Percentiles rank a stretch among this genome's conserved stretches.
Conservation (phyloP, 768 basidiomycete species). For the Mycena pura region DNA sequence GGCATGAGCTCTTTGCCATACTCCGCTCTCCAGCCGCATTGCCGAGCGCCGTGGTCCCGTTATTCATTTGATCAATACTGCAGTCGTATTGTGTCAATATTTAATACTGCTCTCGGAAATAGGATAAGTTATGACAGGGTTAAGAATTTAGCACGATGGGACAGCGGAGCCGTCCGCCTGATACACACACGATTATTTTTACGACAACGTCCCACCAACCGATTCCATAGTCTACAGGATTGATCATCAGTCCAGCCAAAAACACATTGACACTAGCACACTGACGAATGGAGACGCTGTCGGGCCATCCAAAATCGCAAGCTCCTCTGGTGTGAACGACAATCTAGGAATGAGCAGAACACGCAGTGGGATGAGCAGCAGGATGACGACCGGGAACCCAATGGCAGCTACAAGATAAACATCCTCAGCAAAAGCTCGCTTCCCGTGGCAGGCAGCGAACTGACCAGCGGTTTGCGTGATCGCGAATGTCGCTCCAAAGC, state of each 20-base stretch:
- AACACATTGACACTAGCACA: slow-evolving; percentile 44
- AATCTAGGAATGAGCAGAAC: slow-evolving; percentile 73
- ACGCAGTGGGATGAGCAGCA: slow-evolving; percentile 81
- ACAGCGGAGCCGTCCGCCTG: too few species aligned
- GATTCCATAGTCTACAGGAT: slow-evolving; percentile 42
- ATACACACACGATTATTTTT: too few species aligned
- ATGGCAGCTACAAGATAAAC: slow-evolving; percentile 72
- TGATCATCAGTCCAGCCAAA: slow-evolving; percentile 51
- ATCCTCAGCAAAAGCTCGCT: neutral
- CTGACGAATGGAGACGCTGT: slow-evolving; percentile 88
- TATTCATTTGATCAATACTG: too few species aligned
- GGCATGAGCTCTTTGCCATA: too few species aligned
- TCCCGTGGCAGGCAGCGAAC: slow-evolving; percentile 23
- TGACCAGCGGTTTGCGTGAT: slow-evolving; percentile 89
- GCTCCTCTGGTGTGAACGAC: slow-evolving; percentile 78
- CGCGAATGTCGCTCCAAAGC: slow-evolving; percentile 88
- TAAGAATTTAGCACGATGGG: too few species aligned
- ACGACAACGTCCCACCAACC: slow-evolving; percentile 38
- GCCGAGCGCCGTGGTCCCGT: too few species aligned
- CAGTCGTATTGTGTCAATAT: too few species aligned
- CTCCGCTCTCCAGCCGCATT: too few species aligned
- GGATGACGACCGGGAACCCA: slow-evolving; percentile 89
- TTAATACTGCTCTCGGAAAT: too few species aligned
- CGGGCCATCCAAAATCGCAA: slow-evolving; percentile 87
- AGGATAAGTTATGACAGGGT: too few species aligned